phyloP scores from a whole-genome alignment of 768 basidiomycete genomes.

The Macrolepiota dolichaula region DNA sequence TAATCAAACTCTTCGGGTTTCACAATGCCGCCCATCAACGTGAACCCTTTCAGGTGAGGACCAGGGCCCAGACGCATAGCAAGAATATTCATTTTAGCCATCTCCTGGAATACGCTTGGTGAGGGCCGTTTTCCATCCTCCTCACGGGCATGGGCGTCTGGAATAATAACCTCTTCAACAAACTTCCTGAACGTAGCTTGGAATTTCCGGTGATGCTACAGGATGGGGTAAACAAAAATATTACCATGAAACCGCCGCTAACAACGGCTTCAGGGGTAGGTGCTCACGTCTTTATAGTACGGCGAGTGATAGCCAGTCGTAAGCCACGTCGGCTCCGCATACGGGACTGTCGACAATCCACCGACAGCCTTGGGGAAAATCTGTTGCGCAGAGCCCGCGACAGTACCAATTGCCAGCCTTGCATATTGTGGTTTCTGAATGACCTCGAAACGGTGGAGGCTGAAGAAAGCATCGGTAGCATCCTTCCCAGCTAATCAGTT shows the following conservation, averaged over 20 bases:
- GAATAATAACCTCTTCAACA: slow-evolving; percentile 63
- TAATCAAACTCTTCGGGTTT: slow-evolving; percentile 81
- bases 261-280: slow-evolving; percentile 28
- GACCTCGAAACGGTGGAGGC: slow-evolving; percentile 84
- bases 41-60: slow-evolving; percentile 76
- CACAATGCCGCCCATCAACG: slow-evolving; percentile 69
- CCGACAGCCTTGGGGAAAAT: slow-evolving; percentile 51
- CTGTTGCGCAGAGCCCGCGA: slow-evolving; percentile 57
- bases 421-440: slow-evolving; percentile 71
- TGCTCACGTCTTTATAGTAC: slow-evolving; percentile 68
- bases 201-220: slow-evolving; percentile 54
- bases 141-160: slow-evolving; percentile 60
- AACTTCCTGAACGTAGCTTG: slow-evolving; percentile 65
- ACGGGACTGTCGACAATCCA: slow-evolving; percentile 73
- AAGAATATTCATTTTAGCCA: slow-evolving; percentile 40
- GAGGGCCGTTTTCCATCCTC: slow-evolving; percentile 79
- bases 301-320: slow-evolving; percentile 63
- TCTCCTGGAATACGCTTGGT: slow-evolving; percentile 65
- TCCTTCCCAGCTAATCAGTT: slow-evolving; percentile 70
- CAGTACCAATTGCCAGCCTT: slow-evolving; percentile 67
- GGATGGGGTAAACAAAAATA: background rate
- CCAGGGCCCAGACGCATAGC: slow-evolving; percentile 89
- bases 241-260: slow-evolving; percentile 13
- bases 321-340: slow-evolving; percentile 86
- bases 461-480: slow-evolving; percentile 83